A percentile compares a stretch with the other conserved stretches of the same genome.
These are phyloP conservation scores for Citrullus amarus DNA, from an alignment of 306 rosid species.

Conservation along the genomic window DNA sequence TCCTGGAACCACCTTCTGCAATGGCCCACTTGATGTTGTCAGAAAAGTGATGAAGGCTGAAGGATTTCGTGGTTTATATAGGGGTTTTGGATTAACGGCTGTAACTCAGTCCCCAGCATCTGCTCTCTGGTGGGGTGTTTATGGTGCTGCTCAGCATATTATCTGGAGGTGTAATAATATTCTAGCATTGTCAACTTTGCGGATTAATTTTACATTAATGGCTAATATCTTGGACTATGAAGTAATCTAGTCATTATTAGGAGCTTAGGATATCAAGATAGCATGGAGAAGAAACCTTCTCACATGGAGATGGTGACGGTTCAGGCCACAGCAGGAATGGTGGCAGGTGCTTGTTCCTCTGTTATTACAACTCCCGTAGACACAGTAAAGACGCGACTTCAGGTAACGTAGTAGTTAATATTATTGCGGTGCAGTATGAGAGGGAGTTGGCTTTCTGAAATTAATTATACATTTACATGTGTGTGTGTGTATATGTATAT, in stretches of 20 bases:
- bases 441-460: neutral
- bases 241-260: constrained; percentile 17
- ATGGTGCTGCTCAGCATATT: constrained; percentile 74
- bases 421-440: neutral
- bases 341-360: constrained; percentile 77
- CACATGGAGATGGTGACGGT: constrained; percentile 62
- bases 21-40: constrained; percentile 49
- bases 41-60: constrained; percentile 44
- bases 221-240: neutral
- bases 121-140: constrained; percentile 95
- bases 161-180: constrained; percentile 59
- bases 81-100: constrained; percentile 77
- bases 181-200: neutral
- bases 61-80: constrained; percentile 71
- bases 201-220: neutral
- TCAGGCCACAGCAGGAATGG: constrained; percentile 82
- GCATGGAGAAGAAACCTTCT: constrained; percentile 48
- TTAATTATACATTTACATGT: neutral
- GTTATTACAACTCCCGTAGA: constrained; percentile 74
- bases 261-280: constrained; percentile 55
- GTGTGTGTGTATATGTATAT: neutral
- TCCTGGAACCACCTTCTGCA: constrained; percentile 52
- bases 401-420: constrained; percentile 25
- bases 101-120: constrained; percentile 69
- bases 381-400: constrained; percentile 83